Evolutionary conservation across 2,329 filamentous ascomycete genomes (phyloP).

Genomic region (Aspergillus neotritici): DNA sequence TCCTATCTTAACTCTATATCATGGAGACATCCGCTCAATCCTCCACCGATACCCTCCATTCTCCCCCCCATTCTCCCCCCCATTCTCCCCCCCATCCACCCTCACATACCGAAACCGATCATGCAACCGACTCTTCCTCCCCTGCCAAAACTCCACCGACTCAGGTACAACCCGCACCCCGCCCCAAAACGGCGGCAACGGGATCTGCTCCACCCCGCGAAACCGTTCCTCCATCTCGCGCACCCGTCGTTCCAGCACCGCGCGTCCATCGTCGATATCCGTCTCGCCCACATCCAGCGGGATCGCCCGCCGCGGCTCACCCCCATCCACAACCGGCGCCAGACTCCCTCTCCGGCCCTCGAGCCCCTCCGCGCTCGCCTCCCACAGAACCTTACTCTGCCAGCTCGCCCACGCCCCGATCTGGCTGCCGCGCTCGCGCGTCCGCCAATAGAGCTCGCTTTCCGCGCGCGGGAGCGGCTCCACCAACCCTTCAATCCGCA

Average conservation of each 20-base stretch:
- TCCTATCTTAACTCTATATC: no score
- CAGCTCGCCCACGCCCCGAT: slow-evolving; percentile 90
- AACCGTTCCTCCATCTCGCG: slow-evolving; percentile 71
- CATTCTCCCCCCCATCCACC: slow-evolving; percentile 56
- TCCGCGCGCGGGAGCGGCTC: slow-evolving; percentile 64
- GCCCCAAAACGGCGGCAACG: slow-evolving; percentile 91
- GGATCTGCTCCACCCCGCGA: slow-evolving; percentile 69
- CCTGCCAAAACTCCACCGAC: slow-evolving; percentile 93
- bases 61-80: slow-evolving; percentile 54
- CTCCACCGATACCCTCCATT: slow-evolving; percentile 43
- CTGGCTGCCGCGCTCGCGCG: slow-evolving; percentile 68
- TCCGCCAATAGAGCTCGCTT: slow-evolving; percentile 62
- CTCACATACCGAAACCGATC: slow-evolving; percentile 85
- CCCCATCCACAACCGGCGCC: slow-evolving; percentile 14
- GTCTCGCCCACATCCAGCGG: slow-evolving; percentile 26
- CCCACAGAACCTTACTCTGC: slow-evolving; percentile 70
- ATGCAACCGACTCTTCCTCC: slow-evolving; percentile 80
- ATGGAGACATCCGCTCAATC: slow-evolving; percentile 37
- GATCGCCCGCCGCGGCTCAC: slow-evolving; percentile 13
- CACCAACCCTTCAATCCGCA: slow-evolving; percentile 75
- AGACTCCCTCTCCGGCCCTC: slow-evolving; percentile 22
- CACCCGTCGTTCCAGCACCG: slow-evolving; percentile 70
- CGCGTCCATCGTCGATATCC: slow-evolving; percentile 60
- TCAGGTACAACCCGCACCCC: slow-evolving; percentile 80
- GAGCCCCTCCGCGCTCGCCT: slow-evolving; percentile 23